These are phyloP conservation scores for Penicillium hordei DNA, from an alignment of 2,329 filamentous ascomycete species.

Conservation along the genomic window DNA sequence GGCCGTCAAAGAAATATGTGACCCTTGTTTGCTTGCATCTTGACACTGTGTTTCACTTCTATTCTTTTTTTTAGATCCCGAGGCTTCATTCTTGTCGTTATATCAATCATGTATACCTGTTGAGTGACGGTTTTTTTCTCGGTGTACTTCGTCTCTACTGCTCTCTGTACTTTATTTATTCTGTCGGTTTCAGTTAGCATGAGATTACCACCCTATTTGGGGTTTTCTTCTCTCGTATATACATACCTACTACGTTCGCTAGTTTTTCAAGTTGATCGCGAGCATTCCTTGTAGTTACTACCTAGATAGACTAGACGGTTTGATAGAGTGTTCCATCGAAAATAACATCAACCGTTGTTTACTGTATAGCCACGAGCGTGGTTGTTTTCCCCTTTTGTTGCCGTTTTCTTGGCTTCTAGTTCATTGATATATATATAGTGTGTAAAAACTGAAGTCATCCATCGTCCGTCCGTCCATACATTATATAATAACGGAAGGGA, in stretches of 20 bases:
- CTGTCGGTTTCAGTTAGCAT: not conserved
- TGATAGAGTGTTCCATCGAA: not conserved
- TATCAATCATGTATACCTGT: not conserved
- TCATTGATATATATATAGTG: not conserved
- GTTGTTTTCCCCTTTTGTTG: no score
- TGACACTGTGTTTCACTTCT: slow-evolving; percentile 2
- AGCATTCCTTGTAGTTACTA: no score
- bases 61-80: not conserved
- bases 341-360: not conserved
- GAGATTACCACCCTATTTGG: no score
- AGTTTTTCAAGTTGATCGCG: no score
- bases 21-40: not conserved
- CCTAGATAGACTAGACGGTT: not conserved
- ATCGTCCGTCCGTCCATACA: no score
- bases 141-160: not conserved
- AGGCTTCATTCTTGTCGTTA: not conserved
- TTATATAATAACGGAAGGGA: no score
- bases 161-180: not conserved
- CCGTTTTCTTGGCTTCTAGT: no score
- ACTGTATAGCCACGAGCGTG: no score
- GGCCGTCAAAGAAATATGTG: not conserved
- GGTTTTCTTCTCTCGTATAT: not conserved
- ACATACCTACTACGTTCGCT: no score
- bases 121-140: not conserved
- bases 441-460: not conserved